Percentiles rank a stretch among this genome's conserved stretches.
These are phyloP conservation scores for Termitomyces sp. DNA, from an alignment of 768 basidiomycete species.

Conservation along the genomic window DNA sequence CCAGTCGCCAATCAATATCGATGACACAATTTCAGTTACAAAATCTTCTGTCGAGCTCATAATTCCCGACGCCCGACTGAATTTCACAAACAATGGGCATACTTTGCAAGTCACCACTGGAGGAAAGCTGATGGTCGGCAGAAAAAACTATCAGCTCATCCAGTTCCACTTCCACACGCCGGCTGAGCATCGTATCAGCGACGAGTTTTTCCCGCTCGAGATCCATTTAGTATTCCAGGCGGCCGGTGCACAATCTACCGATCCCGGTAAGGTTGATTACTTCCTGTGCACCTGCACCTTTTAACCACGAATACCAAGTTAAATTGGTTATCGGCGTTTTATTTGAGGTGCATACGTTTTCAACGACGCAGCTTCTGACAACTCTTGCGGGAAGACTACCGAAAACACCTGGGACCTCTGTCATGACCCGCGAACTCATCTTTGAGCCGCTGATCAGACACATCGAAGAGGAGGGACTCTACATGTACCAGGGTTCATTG, in stretches of 20 bases:
- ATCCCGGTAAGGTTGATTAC: not conserved
- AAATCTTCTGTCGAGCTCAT: not conserved
- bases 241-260: not conserved
- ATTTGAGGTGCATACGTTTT: not conserved
- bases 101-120: not conserved
- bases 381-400: not conserved
- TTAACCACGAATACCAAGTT: not conserved
- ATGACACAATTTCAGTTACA: not conserved
- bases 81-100: not conserved
- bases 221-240: constrained; percentile 11
- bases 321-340: constrained; percentile 3
- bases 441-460: not conserved
- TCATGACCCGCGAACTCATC: not conserved
- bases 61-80: not conserved
- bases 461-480: not conserved
- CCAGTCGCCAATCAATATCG: constrained; percentile 12
- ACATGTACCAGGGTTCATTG: constrained; percentile 8
- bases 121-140: not conserved
- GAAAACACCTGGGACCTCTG: not conserved
- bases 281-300: not conserved
- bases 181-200: constrained; percentile 6
- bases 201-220: constrained; percentile 9
- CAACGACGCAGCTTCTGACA: constrained; percentile 3
- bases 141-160: not conserved
- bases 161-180: constrained; percentile 15